Conservation (phyloP, 1,284 basidiomycete species). For the Singerocomus rubriflavus region DNA sequence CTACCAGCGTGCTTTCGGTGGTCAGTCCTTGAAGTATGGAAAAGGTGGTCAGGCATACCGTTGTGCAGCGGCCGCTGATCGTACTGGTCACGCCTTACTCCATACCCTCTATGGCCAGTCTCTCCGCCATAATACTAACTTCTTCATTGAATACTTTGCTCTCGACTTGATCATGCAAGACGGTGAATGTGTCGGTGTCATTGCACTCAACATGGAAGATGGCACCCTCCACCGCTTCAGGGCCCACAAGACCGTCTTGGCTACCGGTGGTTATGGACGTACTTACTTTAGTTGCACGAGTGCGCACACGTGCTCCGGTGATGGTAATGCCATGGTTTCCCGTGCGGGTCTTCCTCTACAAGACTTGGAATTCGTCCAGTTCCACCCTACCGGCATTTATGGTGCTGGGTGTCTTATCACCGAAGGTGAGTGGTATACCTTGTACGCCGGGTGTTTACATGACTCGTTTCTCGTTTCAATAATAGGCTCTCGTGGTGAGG, state of each 20-base stretch:
- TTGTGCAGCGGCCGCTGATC: constrained; percentile 97
- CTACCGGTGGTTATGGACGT: constrained; percentile 98
- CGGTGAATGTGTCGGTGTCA: constrained; percentile 98
- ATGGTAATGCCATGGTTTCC: constrained; percentile 98
- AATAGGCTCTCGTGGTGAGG: constrained; percentile 95
- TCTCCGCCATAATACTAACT: constrained; percentile 98
- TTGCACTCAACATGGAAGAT: constrained; percentile 99
- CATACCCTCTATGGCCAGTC: constrained; percentile 99
- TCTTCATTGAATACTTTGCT: constrained; percentile 99
- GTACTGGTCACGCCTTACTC: constrained; percentile 97
- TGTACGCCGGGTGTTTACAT: neutral
- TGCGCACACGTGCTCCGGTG: constrained; percentile 98
- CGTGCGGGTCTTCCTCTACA: constrained; percentile 96
- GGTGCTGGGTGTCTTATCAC: constrained; percentile 99
- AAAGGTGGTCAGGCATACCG: constrained; percentile 99
- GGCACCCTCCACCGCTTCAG: constrained; percentile 99
- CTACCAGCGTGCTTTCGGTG: constrained; percentile 99
- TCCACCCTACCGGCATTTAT: constrained; percentile 99
- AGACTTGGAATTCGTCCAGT: constrained; percentile 99
- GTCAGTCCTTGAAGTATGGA: constrained; percentile 95
- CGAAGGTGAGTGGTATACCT: constrained; percentile 60
- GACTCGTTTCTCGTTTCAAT: neutral
- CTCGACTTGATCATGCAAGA: constrained; percentile 98
- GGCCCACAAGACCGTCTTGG: constrained; percentile 96
- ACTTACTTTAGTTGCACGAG: constrained; percentile 99